phyloP scores from a whole-genome alignment of 768 basidiomycete species.

The Boletus fagicola region DNA sequence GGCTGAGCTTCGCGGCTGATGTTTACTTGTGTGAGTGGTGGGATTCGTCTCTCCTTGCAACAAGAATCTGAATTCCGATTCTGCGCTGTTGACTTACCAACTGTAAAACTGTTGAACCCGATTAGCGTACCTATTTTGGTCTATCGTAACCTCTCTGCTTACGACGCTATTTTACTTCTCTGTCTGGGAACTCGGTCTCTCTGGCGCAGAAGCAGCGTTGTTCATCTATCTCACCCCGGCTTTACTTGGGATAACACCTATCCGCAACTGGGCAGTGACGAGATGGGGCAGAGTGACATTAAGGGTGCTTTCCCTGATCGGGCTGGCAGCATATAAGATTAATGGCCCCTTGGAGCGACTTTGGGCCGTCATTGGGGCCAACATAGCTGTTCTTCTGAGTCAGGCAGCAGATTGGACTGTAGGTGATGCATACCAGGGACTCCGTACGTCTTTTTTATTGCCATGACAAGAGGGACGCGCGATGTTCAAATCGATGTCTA shows the following conservation, averaged over 20 bases:
- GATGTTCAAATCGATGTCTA: slow-evolving; percentile 26
- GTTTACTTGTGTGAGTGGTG: slow-evolving; percentile 52
- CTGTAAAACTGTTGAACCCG: neutral
- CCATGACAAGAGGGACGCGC: neutral
- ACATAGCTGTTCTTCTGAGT: slow-evolving; percentile 47
- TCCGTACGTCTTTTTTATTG: slow-evolving; percentile 38
- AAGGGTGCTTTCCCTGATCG: slow-evolving; percentile 49
- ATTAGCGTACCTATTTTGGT: slow-evolving; percentile 79
- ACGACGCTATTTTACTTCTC: slow-evolving; percentile 90
- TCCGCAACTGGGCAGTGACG: slow-evolving; percentile 47
- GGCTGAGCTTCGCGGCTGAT: slow-evolving; percentile 41
- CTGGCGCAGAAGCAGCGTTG: slow-evolving; percentile 77
- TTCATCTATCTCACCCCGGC: slow-evolving; percentile 69
- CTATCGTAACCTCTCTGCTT: slow-evolving; percentile 74
- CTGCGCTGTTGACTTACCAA: neutral
- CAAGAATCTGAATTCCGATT: slow-evolving; percentile 6
- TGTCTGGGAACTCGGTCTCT: slow-evolving; percentile 84
- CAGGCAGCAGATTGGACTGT: slow-evolving; percentile 55
- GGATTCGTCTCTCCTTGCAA: neutral
- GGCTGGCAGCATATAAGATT: slow-evolving; percentile 51
- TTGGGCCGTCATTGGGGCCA: slow-evolving; percentile 54
- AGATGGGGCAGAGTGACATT: slow-evolving; percentile 49
- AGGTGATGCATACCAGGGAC: slow-evolving; percentile 44
- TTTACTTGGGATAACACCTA: slow-evolving; percentile 47
- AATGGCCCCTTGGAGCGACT: slow-evolving; percentile 55